Evolutionary conservation across 1,284 basidiomycete genomes (phyloP), one percentile per base, ranked within the genome.

Genomic region (Cutaneotrichosporon sp.): DNA sequence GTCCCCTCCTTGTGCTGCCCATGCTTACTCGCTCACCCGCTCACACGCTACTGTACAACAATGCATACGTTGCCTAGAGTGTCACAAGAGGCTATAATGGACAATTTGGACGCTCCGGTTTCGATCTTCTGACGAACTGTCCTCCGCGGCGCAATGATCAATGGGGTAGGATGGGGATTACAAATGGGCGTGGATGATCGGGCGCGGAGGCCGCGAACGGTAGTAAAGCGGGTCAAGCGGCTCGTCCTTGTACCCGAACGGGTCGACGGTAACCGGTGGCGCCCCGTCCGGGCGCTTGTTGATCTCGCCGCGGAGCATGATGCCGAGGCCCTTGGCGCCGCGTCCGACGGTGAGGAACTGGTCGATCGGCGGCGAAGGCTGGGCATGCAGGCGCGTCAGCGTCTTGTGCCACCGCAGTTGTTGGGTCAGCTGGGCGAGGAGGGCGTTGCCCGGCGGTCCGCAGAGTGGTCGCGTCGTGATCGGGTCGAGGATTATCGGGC

Each of bases 331-430:
- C 64, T 76, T 76, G 2, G 79, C 78, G 53, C 79, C 79, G 58
- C 70, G 69, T 0, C 79, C 79, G 47, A 81, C 75, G 10, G 77
- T 79, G 26, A 73, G 64, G 67, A 78, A 79, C 30, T 69, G 62
- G 34, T 69, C 65, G 31, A 79, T 73, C 36, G 68, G 68, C 5
- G 75, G 76, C 10, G 60, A 32, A 13, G 70, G 70, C 30, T 69
- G 68, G 9, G 42, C 62, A 65, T 76, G 76, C 5, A 81, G 72
- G 18, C 75, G 68, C 5, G 69, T 70, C 7, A 79, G 71, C 0
- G 77, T 78, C 65, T 80, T 76, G 66, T 77, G 77, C 79, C 79
- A 81, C 64, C 76, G 64, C 11, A 80, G 66, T 60, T 79, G 78
- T 31, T 68, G 65, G 32, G 72, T 77, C n/a, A 81, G 71, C 60